Evolutionary conservation across 2,329 filamentous ascomycete genomes (phyloP).

Genomic region (Aspergillus spinulosporus): DNA sequence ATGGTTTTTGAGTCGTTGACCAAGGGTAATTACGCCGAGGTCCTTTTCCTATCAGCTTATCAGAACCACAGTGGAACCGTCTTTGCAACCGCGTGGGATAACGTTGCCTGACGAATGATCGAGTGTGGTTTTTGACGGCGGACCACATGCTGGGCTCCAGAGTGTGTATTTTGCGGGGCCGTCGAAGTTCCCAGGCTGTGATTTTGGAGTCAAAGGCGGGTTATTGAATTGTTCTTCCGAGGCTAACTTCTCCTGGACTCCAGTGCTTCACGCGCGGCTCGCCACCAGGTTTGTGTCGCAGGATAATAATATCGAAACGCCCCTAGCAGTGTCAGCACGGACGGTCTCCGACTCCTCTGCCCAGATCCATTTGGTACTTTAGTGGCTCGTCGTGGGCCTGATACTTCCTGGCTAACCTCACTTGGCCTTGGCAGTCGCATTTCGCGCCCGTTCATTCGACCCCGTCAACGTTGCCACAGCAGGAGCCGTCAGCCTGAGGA

Average conservation of each 20-base stretch:
- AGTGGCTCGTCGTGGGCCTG: constrained; percentile 1
- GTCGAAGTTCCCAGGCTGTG: constrained; percentile 9
- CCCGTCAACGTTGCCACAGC: constrained; percentile 15
- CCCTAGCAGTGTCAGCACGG: neutral
- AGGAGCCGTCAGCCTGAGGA: constrained; percentile 9
- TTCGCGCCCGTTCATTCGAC: constrained; percentile 7
- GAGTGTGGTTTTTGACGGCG: constrained; percentile 14
- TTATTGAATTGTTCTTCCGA: constrained; percentile 2
- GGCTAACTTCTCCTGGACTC: constrained; percentile 9
- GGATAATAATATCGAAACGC: neutral
- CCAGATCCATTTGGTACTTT: neutral
- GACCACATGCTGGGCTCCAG: constrained; percentile 11
- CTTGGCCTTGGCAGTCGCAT: constrained; percentile 16
- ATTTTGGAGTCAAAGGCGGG: constrained; percentile 4
- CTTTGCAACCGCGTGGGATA: constrained; percentile 15
- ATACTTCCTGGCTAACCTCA: constrained; percentile 16
- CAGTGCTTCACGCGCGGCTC: neutral
- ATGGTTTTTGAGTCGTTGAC: neutral
- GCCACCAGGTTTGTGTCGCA: neutral
- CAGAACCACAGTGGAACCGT: constrained; percentile 5
- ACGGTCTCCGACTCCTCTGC: constrained; percentile 3
- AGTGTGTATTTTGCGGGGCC: constrained; percentile 21
- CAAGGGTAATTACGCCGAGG: constrained; percentile 11
- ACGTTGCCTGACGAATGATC: neutral
- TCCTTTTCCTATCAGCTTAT: constrained; percentile 12